Percentiles rank a stretch among this genome's conserved stretches.
These are phyloP conservation scores for Blastobotrys terrestris DNA, from an alignment of 805 yeast genomes.

Conservation along the genomic window DNA sequence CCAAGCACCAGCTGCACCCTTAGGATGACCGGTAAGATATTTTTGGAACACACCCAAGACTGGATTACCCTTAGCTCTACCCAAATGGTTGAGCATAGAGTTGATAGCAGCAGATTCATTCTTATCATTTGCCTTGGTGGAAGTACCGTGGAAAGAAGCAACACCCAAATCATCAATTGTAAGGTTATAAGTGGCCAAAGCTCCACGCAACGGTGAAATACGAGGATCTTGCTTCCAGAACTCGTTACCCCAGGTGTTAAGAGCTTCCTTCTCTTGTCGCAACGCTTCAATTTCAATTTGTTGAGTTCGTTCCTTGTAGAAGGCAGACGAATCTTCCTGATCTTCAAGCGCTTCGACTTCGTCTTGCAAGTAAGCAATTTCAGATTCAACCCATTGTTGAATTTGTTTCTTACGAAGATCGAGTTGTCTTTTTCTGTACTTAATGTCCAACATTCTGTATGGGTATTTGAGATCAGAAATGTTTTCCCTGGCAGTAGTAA, in stretches of 20 bases:
- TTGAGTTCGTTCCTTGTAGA: slow-evolving; percentile 76
- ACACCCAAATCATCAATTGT: slow-evolving; percentile 93
- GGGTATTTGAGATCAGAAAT: slow-evolving; percentile 74
- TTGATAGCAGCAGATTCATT: slow-evolving; percentile 91
- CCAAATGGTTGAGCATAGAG: slow-evolving; percentile 89
- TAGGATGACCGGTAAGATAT: slow-evolving; percentile 98
- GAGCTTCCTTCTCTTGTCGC: slow-evolving; percentile 81
- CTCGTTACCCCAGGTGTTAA: slow-evolving; percentile 91
- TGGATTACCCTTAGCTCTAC: slow-evolving; percentile 97
- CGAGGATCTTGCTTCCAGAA: slow-evolving; percentile 88
- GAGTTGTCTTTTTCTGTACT: slow-evolving; percentile 90
- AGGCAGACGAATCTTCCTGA: slow-evolving; percentile 41
- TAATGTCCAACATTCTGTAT: slow-evolving; percentile 76
- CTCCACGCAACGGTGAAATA: slow-evolving; percentile 95
- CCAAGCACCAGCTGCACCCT: slow-evolving; percentile 99
- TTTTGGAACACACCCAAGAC: slow-evolving; percentile 98
- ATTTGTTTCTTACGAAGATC: slow-evolving; percentile 71
- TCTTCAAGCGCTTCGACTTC: slow-evolving; percentile 56
- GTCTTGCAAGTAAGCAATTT: slow-evolving; percentile 60
- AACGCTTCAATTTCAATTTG: slow-evolving; percentile 80
- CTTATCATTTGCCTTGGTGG: slow-evolving; percentile 97
- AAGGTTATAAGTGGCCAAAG: slow-evolving; percentile 88
- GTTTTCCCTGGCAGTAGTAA: slow-evolving; percentile 95
- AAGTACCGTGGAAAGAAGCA: slow-evolving; percentile 99
- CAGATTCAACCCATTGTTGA: slow-evolving; percentile 78